A percentile compares a stretch with the other conserved stretches of the same genome.
Evolutionary conservation across 2,329 filamentous ascomycete genomes (phyloP).

Genomic region (Fusarium duplospermum): DNA sequence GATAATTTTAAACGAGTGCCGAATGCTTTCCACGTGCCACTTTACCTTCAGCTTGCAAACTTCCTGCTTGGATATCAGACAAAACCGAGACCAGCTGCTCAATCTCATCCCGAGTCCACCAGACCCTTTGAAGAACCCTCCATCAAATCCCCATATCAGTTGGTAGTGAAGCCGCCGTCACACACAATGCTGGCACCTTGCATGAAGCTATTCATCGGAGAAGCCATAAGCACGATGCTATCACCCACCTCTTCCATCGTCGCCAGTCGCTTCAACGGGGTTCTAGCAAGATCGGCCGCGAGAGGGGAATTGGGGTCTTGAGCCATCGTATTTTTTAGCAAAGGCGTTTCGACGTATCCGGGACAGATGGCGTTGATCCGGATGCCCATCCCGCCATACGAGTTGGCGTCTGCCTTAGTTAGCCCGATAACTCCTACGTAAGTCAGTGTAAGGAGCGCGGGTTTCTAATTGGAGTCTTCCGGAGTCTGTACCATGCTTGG

Average conservation of each 20-base stretch:
- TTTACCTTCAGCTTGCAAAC: not conserved
- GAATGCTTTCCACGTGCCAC: not conserved
- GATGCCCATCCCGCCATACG: slow-evolving; percentile 63
- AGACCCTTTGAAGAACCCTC: no score
- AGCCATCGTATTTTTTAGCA: slow-evolving; percentile 46
- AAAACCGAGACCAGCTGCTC: not conserved
- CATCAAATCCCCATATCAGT: slow-evolving; percentile 13
- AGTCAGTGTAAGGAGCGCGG: not conserved
- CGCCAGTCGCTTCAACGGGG: slow-evolving; percentile 60
- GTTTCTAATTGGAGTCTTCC: not conserved
- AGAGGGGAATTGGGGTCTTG: slow-evolving; percentile 45
- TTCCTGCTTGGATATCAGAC: not conserved
- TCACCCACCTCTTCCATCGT: slow-evolving; percentile 66
- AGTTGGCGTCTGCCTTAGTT: slow-evolving; percentile 64
- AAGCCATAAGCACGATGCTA: slow-evolving; percentile 62
- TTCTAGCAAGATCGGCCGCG: slow-evolving; percentile 54
- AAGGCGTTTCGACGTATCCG: slow-evolving; percentile 58
- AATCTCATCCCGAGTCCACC: not conserved
- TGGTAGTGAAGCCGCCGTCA: slow-evolving; percentile 57
- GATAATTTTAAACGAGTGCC: not conserved
- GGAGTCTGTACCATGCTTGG: slow-evolving; percentile 59
- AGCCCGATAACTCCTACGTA: slow-evolving; percentile 58
- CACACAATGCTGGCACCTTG: slow-evolving; percentile 59
- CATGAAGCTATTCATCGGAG: slow-evolving; percentile 64
- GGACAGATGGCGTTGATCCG: slow-evolving; percentile 72